Percentiles rank a stretch among this genome's conserved stretches.
Evolutionary conservation across 2,329 filamentous ascomycete species (phyloP).

Genomic region (Cordyceps pruinosa): DNA sequence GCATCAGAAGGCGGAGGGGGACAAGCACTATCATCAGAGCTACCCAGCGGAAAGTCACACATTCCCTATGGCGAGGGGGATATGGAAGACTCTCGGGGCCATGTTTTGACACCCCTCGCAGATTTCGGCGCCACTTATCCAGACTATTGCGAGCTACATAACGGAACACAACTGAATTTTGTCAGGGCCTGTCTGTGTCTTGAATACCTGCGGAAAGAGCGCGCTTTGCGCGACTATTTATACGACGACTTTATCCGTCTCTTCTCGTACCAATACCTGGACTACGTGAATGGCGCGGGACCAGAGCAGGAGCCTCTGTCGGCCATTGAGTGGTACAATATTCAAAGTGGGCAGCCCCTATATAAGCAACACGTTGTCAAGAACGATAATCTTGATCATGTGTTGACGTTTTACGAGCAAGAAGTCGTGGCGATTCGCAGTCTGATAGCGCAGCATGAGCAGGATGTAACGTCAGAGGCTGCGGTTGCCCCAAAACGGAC

Average conservation of each 20-base stretch:
- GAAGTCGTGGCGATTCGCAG: conserved; percentile 20
- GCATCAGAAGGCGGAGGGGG: not conserved
- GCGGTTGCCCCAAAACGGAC: not conserved
- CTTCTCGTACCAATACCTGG: conserved; percentile 35
- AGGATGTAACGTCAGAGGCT: not conserved
- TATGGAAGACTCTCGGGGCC: not conserved
- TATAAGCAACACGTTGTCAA: conserved; percentile 30
- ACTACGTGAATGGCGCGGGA: conserved; percentile 30
- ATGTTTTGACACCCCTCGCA: conserved; percentile 25
- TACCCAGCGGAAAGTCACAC: not conserved
- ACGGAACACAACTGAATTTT: conserved; percentile 34
- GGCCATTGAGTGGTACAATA: conserved; percentile 37
- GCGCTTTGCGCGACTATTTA: conserved; percentile 33
- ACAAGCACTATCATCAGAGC: not conserved
- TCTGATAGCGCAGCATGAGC: not conserved
- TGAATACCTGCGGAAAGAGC: conserved; percentile 28
- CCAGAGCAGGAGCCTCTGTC: conserved; percentile 24
- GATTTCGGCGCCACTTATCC: conserved; percentile 38
- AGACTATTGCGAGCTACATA: conserved; percentile 33
- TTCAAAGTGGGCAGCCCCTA: conserved; percentile 20
- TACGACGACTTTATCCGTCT: conserved; percentile 48
- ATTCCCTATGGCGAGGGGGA: not conserved
- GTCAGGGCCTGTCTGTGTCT: conserved; percentile 39
- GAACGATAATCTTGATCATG: conserved; percentile 27
- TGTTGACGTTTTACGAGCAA: conserved; percentile 28